phyloP scores from a whole-genome alignment of 192 early-diverging fungal species.

The Haplosporangium gracile region DNA sequence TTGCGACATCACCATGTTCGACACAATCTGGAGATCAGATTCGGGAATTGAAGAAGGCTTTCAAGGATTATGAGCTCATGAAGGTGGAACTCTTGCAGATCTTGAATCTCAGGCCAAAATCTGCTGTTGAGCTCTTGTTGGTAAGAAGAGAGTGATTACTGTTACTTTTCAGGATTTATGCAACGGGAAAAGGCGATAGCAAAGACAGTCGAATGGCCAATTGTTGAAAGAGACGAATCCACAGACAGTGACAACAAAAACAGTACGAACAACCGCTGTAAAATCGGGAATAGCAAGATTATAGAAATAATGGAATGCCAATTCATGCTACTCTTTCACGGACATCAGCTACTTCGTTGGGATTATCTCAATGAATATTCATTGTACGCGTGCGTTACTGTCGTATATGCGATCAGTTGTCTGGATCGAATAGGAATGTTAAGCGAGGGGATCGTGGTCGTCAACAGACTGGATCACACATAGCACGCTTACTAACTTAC shows the following conservation, averaged over 20 bases:
- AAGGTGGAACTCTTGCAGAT: constrained; percentile 84
- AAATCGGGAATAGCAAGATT: too few species aligned
- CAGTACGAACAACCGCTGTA: too few species aligned
- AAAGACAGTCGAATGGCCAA: too few species aligned
- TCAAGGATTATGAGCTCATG: constrained; percentile 69
- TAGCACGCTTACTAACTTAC: not conserved
- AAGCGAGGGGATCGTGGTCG: not conserved
- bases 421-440: not conserved
- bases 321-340: not conserved
- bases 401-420: not conserved
- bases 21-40: constrained; percentile 71
- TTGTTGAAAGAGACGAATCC: too few species aligned
- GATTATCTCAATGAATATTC: not conserved
- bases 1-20: constrained; percentile 69
- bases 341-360: not conserved
- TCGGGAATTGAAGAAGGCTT: constrained; percentile 52
- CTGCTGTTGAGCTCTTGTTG: constrained; percentile 73
- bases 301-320: not conserved
- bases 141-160: constrained; percentile 41
- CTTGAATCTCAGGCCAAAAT: constrained; percentile 76
- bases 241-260: too few species aligned
- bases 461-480: not conserved
- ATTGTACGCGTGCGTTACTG: not conserved
- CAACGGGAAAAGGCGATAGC: too few species aligned
- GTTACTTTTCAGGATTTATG: too few species aligned